Evolutionary conservation across 257 asterid species (phyloP).

Genomic region (Osmanthus fragrans): DNA sequence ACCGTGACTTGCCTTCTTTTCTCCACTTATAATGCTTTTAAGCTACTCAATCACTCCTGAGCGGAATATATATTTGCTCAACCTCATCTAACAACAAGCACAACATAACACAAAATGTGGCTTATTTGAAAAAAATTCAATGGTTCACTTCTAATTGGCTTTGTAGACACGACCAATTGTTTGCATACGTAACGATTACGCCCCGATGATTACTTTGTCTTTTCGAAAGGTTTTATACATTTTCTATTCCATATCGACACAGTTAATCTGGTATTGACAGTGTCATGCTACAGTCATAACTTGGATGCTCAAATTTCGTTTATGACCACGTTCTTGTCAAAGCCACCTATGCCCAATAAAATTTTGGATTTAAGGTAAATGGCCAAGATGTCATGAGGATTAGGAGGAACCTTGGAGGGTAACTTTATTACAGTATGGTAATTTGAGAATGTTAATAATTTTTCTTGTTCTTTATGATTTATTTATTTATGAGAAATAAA

Average conservation of each 20-base stretch:
- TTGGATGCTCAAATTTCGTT: conserved; percentile 54
- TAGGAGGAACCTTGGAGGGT: conserved; percentile 50
- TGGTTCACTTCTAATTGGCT: conserved; percentile 56
- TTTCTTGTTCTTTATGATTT: neutral
- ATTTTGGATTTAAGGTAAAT: conserved; percentile 41
- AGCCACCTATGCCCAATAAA: conserved; percentile 36
- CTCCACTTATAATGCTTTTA: conserved; percentile 49
- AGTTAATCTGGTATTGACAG: conserved; percentile 33
- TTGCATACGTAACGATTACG: conserved; percentile 41
- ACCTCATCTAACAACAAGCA: neutral
- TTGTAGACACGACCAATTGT: conserved; percentile 45
- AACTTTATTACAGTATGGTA: neutral
- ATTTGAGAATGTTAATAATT: neutral
- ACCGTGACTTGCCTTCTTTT: conserved; percentile 31
- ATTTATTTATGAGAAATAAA: neutral
- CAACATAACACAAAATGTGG: conserved; percentile 4
- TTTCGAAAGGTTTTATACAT: conserved; percentile 55
- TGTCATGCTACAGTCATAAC: conserved; percentile 36
- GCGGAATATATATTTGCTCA: conserved; percentile 20
- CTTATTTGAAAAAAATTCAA: neutral
- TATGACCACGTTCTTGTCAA: conserved; percentile 24
- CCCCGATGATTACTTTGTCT: conserved; percentile 56
- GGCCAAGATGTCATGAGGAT: conserved; percentile 45
- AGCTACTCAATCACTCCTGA: conserved; percentile 54
- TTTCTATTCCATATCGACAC: conserved; percentile 45